phyloP scores from a whole-genome alignment of 306 rosid species.

The Begonia loranthoides region DNA sequence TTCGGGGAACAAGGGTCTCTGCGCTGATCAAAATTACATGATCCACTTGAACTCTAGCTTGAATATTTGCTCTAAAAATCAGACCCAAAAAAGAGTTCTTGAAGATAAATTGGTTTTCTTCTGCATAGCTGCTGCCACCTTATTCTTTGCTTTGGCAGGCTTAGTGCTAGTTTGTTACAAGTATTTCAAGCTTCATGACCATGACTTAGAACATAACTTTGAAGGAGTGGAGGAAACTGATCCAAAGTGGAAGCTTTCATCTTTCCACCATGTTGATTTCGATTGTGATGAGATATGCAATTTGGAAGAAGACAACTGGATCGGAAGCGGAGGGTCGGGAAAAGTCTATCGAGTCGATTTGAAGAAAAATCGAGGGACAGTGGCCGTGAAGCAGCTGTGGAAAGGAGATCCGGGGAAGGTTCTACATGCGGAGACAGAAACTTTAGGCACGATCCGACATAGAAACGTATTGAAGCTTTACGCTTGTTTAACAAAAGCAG shows the following conservation, averaged over 20 bases:
- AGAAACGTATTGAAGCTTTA: slow-evolving; percentile 81
- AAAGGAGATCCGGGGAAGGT: slow-evolving; percentile 50
- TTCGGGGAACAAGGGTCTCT: slow-evolving; percentile 53
- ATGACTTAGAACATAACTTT: slow-evolving; percentile 14
- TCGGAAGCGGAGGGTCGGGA: slow-evolving; percentile 86
- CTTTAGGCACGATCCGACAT: slow-evolving; percentile 76
- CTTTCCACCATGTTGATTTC: slow-evolving; percentile 66
- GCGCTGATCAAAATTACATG: slow-evolving; percentile 40
- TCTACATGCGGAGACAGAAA: slow-evolving; percentile 80
- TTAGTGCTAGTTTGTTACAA: slow-evolving; percentile 35
- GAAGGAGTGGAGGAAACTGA: slow-evolving; percentile 24
- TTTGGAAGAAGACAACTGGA: slow-evolving; percentile 56
- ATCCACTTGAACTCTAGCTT: slow-evolving; percentile 24
- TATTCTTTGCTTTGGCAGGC: slow-evolving; percentile 33
- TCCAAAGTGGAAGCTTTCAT: slow-evolving; percentile 64
- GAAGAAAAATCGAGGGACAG: slow-evolving; percentile 30
- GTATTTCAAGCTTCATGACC: slow-evolving; percentile 25
- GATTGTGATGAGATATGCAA: slow-evolving; percentile 59
- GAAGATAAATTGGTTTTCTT: slow-evolving; percentile 37
- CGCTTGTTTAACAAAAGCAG: slow-evolving; percentile 63
- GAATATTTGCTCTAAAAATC: slow-evolving; percentile 28
- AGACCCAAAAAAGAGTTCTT: slow-evolving; percentile 19
- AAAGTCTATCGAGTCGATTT: slow-evolving; percentile 70
- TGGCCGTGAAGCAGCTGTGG: slow-evolving; percentile 80
- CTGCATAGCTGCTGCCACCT: slow-evolving; percentile 25